phyloP scores from a whole-genome alignment of 108 stramenopile genomes.

The Pseudonitzschia delicatissima region DNA sequence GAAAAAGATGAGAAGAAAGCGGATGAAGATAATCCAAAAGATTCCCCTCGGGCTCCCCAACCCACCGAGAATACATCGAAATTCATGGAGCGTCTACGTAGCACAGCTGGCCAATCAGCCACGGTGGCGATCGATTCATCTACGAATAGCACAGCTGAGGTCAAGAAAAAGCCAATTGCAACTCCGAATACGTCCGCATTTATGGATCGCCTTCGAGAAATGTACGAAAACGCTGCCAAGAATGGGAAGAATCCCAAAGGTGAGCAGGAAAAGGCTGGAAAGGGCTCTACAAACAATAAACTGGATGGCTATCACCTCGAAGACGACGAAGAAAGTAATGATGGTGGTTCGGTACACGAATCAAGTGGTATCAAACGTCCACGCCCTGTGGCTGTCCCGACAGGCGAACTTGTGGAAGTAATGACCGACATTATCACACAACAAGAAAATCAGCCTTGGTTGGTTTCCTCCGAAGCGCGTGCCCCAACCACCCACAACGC shows the following conservation, averaged over 20 bases:
- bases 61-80: constrained; percentile 1
- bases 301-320: constrained; percentile 31
- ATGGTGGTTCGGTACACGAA: background rate
- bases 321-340: background rate
- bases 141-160: background rate
- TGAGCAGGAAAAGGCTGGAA: background rate
- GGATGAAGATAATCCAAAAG: background rate
- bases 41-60: background rate
- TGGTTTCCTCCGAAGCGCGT: constrained; percentile 64
- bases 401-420: constrained; percentile 48
- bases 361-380: constrained; percentile 19
- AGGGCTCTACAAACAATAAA: constrained; percentile 1
- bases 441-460: constrained; percentile 74
- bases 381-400: constrained; percentile 55
- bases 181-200: constrained; percentile 54
- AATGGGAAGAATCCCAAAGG: constrained; percentile 8
- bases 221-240: constrained; percentile 62
- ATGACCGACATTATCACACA: constrained; percentile 48
- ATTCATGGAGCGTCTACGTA: constrained; percentile 10
- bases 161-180: background rate
- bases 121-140: background rate
- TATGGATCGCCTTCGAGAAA: constrained; percentile 55
- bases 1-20: constrained; percentile 6
- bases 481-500: constrained; percentile 26
- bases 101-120: background rate